phyloP scores from a whole-genome alignment of 1,284 basidiomycete species.

The Apiotrichum porosum region DNA sequence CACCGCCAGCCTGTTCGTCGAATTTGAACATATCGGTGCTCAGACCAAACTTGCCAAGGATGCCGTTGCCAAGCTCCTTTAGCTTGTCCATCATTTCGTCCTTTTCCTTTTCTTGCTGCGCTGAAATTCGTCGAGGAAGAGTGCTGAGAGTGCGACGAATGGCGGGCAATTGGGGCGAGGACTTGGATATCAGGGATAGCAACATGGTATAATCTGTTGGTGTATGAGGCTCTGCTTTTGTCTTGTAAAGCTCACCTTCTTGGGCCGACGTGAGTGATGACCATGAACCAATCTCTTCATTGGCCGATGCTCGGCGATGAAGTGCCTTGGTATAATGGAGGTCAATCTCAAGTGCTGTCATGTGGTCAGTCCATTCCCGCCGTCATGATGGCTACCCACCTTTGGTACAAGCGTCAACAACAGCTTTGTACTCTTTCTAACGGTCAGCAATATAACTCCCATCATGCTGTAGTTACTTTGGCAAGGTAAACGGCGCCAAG shows the following conservation, averaged over 20 bases:
- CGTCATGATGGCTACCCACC: constrained; percentile 16
- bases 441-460: too few relatives aligned
- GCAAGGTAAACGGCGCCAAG: constrained; percentile 38
- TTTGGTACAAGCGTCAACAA: constrained; percentile 47
- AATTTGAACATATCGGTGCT: constrained; percentile 95
- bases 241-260: constrained; percentile 75
- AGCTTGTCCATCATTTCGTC: constrained; percentile 88
- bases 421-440: constrained; percentile 52
- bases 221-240: constrained; percentile 1
- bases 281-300: constrained; percentile 76
- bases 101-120: constrained; percentile 79
- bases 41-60: constrained; percentile 84
- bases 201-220: constrained; percentile 69
- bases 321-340: constrained; percentile 80
- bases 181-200: constrained; percentile 58
- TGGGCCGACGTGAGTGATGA: constrained; percentile 72
- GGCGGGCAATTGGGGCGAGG: constrained; percentile 55
- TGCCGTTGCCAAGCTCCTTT: constrained; percentile 83
- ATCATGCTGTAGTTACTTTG: constrained; percentile 25
- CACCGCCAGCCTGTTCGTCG: constrained; percentile 82
- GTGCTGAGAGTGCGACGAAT: constrained; percentile 54
- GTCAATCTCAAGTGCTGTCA: constrained; percentile 73
- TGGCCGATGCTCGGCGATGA: constrained; percentile 77
- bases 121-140: constrained; percentile 60
- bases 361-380: too few relatives aligned